phyloP scores from a whole-genome alignment of 352 stramenopile species.

The Pythium utonaiense region DNA sequence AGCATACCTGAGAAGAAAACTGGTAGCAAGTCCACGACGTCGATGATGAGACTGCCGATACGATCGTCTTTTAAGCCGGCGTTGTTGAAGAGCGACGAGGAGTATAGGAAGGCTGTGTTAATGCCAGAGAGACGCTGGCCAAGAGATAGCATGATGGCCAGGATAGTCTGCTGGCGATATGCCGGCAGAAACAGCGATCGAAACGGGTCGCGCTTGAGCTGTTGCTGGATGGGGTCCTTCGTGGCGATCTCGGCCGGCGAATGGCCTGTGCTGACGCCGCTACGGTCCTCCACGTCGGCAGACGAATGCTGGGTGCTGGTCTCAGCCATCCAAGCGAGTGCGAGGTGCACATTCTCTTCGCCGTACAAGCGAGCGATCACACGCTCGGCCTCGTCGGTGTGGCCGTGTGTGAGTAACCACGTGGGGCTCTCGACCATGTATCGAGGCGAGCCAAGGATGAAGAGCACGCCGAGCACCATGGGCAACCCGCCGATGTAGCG shows the following conservation, averaged over 20 bases:
- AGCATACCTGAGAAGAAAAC: slow-evolving; percentile 42
- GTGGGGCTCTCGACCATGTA: slow-evolving; percentile 28
- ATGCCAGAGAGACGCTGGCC: slow-evolving; percentile 56
- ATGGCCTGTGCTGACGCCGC: neutral
- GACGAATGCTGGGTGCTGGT: slow-evolving; percentile 17
- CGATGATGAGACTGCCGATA: slow-evolving; percentile 48
- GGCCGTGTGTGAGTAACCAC: slow-evolving; percentile 32
- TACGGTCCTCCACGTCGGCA: slow-evolving; percentile 6
- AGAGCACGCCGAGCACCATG: slow-evolving; percentile 42
- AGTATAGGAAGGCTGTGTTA: slow-evolving; percentile 75
- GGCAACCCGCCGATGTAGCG: slow-evolving; percentile 50
- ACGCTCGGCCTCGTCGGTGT: slow-evolving; percentile 16
- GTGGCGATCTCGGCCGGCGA: neutral
- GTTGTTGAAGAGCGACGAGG: slow-evolving; percentile 51
- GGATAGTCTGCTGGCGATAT: slow-evolving; percentile 37
- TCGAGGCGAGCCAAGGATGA: slow-evolving; percentile 28
- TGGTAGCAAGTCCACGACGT: slow-evolving; percentile 52
- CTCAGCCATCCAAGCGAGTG: slow-evolving; percentile 21
- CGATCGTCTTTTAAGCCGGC: slow-evolving; percentile 53
- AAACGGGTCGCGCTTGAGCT: neutral
- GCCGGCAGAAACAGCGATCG: slow-evolving; percentile 15
- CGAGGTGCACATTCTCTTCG: slow-evolving; percentile 14
- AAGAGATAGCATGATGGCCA: slow-evolving; percentile 39
- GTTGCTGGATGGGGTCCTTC: neutral
- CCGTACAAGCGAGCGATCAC: slow-evolving; percentile 24